Conservation (phyloP, 441 rosid genomes). For the Gossypium davidsonii region DNA sequence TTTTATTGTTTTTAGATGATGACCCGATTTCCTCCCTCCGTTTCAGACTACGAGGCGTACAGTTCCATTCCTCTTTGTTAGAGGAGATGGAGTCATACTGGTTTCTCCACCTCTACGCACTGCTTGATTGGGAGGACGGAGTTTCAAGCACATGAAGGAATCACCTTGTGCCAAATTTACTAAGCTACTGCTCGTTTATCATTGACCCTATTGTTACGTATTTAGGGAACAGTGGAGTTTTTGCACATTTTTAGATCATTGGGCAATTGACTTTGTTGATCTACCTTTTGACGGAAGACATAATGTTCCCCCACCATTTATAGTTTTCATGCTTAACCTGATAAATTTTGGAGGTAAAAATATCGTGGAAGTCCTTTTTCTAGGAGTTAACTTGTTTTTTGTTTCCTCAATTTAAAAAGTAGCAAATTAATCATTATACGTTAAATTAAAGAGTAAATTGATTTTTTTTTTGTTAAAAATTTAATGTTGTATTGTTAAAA, state of each 20-base stretch:
- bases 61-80: conserved; percentile 78
- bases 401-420: no score
- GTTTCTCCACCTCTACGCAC: conserved; percentile 95
- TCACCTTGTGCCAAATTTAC: background rate
- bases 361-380: no score
- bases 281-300: background rate
- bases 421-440: no score
- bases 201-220: background rate
- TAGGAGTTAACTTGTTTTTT: no score
- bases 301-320: background rate
- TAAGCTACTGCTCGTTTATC: background rate
- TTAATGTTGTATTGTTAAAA: background rate
- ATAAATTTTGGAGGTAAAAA: no score
- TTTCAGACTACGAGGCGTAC: conserved; percentile 88
- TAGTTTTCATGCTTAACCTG: no score
- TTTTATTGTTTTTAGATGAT: background rate
- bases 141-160: conserved; percentile 1
- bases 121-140: conserved; percentile 33
- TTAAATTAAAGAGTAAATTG: no score
- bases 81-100: conserved; percentile 97
- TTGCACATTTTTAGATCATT: background rate
- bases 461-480: no score
- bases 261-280: background rate
- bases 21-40: background rate
- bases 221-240: conserved; percentile 9